These are phyloP conservation scores for Chytriomyces sp. DNA, from an alignment of 192 early-diverging fungal species.

Conservation along the genomic window DNA sequence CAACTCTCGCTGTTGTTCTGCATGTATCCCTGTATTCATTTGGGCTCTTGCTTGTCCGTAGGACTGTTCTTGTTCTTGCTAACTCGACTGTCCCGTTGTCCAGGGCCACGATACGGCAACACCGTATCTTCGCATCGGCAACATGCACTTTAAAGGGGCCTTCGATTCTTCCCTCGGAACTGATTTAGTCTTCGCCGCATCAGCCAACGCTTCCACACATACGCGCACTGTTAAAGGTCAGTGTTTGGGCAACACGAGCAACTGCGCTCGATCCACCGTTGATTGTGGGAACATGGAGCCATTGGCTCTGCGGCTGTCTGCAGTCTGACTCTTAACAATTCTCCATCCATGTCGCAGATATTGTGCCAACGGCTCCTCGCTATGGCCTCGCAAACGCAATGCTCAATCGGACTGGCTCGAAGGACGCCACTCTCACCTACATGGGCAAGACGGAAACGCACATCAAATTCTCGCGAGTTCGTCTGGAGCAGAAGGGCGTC, in stretches of 20 bases:
- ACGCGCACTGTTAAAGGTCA: too few species aligned
- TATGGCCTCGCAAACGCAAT: conserved; percentile 27
- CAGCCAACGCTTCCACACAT: background rate
- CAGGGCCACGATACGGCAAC: conserved; percentile 24
- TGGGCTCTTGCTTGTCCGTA: background rate
- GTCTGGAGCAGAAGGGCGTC: background rate
- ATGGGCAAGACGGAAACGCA: conserved; percentile 23
- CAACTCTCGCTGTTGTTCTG: background rate
- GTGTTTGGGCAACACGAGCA: too few species aligned
- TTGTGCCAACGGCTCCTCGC: background rate
- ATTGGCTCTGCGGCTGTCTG: background rate
- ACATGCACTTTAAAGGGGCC: conserved; percentile 25
- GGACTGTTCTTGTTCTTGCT: background rate
- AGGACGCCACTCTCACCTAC: conserved; percentile 8
- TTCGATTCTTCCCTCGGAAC: conserved; percentile 18
- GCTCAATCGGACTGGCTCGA: background rate
- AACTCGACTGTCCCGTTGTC: background rate
- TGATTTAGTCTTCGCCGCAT: conserved; percentile 35
- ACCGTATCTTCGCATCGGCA: conserved; percentile 30
- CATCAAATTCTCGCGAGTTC: conserved; percentile 24
- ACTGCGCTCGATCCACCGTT: background rate
- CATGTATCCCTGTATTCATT: background rate
- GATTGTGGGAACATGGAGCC: background rate
- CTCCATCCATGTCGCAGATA: background rate
- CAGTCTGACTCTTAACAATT: background rate